These are phyloP conservation scores for Trametes meyenii DNA, from an alignment of 768 basidiomycete species.

Conservation along the genomic window DNA sequence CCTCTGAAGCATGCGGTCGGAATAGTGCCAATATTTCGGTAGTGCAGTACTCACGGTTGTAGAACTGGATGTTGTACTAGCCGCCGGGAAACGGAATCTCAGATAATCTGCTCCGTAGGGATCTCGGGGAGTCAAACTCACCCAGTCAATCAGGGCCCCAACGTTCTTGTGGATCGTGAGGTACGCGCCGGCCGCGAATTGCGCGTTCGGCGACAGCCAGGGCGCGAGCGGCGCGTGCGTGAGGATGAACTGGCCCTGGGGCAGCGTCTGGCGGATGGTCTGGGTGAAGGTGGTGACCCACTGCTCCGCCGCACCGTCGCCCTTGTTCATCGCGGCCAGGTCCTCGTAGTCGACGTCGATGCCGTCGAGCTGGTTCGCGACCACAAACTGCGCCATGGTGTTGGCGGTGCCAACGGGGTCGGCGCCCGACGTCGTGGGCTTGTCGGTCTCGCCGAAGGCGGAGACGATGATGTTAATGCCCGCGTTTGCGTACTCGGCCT, in stretches of 20 bases:
- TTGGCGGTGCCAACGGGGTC: constrained; percentile 37
- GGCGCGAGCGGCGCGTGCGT: constrained; percentile 32
- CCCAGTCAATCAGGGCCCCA: constrained; percentile 61
- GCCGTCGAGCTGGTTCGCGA: constrained; percentile 29
- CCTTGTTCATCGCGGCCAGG: constrained; percentile 24
- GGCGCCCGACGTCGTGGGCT: constrained; percentile 29
- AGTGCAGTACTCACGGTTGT: constrained; percentile 12
- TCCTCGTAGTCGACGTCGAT: constrained; percentile 31
- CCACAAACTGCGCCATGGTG: constrained; percentile 39
- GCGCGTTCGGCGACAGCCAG: constrained; percentile 13
- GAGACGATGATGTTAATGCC: constrained; percentile 27
- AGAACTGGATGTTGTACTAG: constrained; percentile 14
- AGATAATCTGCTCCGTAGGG: not conserved
- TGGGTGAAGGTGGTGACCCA: constrained; percentile 29
- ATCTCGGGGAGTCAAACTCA: constrained; percentile 16
- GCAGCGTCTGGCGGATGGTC: constrained; percentile 25
- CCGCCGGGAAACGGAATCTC: not conserved
- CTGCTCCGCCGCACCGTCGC: constrained; percentile 23
- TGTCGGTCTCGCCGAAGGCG: constrained; percentile 32
- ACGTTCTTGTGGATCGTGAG: constrained; percentile 52
- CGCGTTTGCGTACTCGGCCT: constrained; percentile 24
- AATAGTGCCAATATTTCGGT: not conserved
- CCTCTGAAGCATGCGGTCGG: constrained; percentile 15
- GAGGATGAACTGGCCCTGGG: constrained; percentile 13
- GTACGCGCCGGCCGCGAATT: constrained; percentile 51